Base-by-base conservation (phyloP, 169 alveolate genomes). In the Perkinsus marinus region DNA sequence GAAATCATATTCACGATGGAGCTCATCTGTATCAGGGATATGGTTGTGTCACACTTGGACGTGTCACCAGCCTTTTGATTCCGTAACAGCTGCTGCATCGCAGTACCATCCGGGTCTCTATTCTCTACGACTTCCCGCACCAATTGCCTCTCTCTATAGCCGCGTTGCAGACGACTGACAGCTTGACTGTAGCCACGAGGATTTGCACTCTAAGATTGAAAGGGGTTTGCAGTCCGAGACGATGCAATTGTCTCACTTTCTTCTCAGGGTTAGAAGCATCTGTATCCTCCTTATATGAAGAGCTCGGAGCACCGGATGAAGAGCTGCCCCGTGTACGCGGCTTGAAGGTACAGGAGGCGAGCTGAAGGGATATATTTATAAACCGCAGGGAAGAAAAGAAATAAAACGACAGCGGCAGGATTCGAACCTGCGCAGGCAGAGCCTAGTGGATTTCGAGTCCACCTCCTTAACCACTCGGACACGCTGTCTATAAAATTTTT, bases 361-460 rank as follows among this genome's bases (percentile, higher is more conserved):
- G 79, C 79, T 57, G 79, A 57, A 57, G 34, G 26, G 22, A 16
- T 5, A 57, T 26, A 5, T 13, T 30, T 13, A 7, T 16, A 30
- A 16, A 19, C 46, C 46, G 46, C 79, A 57, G 79, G 22, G 34
- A 6, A 57, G 22, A 57, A 57, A 26, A 57, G 36, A 57, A 30
- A 57, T n/a, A 93, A 39, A 92, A 22, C 98, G 98, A 96, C 98
- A 97, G 97, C 97, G 95, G 97, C 98, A 97, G 98, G 98, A 96
- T 97, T 97, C 94, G 98, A 97, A 97, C 98, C 98, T 97, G 98
- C 97, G 98, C 98, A 97, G 98, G 98, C 95, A 96, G 97, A 96
- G 96, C 98, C 98, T 98, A 97, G 79, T 95, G 94, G 97, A 95
- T 95, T 95, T 95, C 97, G 96, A 95, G 97, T 95, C 97, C 94